phyloP scores from a whole-genome alignment of 371 early-diverging fungal species.

The Actinomortierella wolfii region DNA sequence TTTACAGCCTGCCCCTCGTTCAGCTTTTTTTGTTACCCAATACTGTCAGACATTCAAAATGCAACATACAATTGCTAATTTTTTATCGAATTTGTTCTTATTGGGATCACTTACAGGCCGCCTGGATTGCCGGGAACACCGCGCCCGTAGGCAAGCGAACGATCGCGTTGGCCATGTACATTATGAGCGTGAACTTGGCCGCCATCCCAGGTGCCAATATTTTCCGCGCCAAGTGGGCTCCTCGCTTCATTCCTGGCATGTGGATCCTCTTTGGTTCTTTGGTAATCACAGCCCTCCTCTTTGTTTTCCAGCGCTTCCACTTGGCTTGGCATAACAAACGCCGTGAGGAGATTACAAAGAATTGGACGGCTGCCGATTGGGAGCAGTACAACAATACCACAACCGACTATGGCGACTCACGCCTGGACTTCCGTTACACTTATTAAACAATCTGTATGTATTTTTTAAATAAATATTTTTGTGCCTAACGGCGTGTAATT shows the following conservation, averaged over 20 bases:
- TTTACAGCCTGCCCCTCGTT: background rate
- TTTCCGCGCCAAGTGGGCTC: conserved; percentile 43
- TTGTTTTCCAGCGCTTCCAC: conserved; percentile 40
- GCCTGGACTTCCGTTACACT: conserved; percentile 31
- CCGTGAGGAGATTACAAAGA: conserved; percentile 19
- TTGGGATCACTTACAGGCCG: conserved; percentile 50
- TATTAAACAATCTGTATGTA: conserved; percentile 11
- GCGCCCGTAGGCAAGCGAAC: conserved; percentile 56
- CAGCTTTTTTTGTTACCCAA: background rate
- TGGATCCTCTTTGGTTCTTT: conserved; percentile 36
- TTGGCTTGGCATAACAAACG: conserved; percentile 19
- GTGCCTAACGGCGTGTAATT: too few species aligned
- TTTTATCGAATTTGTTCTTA: too few species aligned
- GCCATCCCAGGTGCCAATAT: conserved; percentile 53
- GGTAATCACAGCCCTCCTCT: conserved; percentile 31
- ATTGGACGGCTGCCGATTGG: conserved; percentile 35
- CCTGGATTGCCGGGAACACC: conserved; percentile 58
- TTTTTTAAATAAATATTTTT: too few species aligned
- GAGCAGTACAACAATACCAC: conserved; percentile 33
- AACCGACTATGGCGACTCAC: conserved; percentile 34
- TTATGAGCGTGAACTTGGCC: conserved; percentile 47
- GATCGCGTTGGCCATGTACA: conserved; percentile 50
- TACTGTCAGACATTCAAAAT: too few species aligned
- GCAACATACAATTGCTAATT: conserved; percentile 10
- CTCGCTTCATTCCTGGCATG: conserved; percentile 31